Evolutionary conservation across 768 basidiomycete genomes (phyloP), one percentile per base, ranked within the genome.

Genomic region (Mrakia frigida): DNA sequence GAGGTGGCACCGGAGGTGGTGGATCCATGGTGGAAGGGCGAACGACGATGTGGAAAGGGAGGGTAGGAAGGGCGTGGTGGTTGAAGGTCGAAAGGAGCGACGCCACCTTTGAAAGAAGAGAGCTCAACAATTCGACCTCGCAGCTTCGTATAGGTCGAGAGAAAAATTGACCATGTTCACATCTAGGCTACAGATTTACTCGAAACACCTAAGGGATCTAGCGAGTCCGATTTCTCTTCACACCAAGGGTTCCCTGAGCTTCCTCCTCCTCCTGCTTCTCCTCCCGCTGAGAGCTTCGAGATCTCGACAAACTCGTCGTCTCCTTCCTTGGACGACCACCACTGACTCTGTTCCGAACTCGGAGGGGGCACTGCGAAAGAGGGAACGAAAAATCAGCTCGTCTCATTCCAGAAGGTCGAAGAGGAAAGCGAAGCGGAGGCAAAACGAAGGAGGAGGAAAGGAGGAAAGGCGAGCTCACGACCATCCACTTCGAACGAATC

Each of bases 331-430:
- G 52, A 33, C 10, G 63, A 21, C 93, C 93, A 94, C 93, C 93
- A 94, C 16, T 87, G 87, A 1, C 83, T 81, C 53, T 90, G 89
- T 63, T 92, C 91, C 2, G 90, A 88, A 81, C 92, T 94, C 1
- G 93, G 93, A 6, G 89, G 89, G n/a, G 93, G 93, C 31, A 93
- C 93, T 94, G 79, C 37, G 80, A 79, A 87, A 87, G 80, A 56
- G 79, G 78, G 7, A 87, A 39, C 86, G 86, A 46, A 91, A 84
- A 7, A 86, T 85, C 74, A 92, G 46, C 18, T 14, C 21, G 84
- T 6, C 85, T 83, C 5, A n/a, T n/a, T n/a, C n/a, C n/a, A n/a
- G n/a, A n/a, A n/a, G n/a, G n/a, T 89, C 89, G 6, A 92, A n/a
- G 84, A 81, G 91, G 92, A 80, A 91, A 89, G 75, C 90, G 89